Evolutionary conservation across 768 basidiomycete species (phyloP), one percentile per base, ranked within the genome.

Genomic region (Sarcomyxa edulis): DNA sequence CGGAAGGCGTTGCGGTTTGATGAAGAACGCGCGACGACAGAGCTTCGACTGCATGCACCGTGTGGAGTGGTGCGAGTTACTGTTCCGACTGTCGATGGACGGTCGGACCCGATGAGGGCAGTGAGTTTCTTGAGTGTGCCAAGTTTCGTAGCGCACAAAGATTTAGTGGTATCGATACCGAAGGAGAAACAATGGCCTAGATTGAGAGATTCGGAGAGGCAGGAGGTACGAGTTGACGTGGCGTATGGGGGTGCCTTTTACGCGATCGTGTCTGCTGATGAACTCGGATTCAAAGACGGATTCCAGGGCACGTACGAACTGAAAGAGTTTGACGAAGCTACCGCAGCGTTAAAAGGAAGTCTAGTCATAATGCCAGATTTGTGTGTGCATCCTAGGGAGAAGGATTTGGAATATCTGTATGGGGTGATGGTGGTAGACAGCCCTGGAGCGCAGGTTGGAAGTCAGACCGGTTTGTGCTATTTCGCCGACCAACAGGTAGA

Each of bases 181-280:
- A 41, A 42, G 19, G 45, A 45, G 6, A 30, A 43, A 24, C 49
- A 43, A 19, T 65, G 64, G 62, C 12, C n/a, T 10, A 44, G 50
- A 28, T 41, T 61, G 28, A 18, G 32, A 8, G 45, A 26, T 21
- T 32, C 37, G 3, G 37, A 42, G 12, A 43, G 43, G 32, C 35
- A 35, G 23, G 4, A 16, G 22, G 53, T 66, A 9, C 45, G 25
- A 18, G 45, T 65, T 4, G 62, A 65, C 42, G 48, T 67, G 35
- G 54, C 61, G 19, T 67, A 60, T 30, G 65, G 64, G 16, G 65
- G 65, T 5, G 63, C 65, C 21, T 67, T 61, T 54, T 67, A 67
- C 44, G 64, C 54, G 12, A 51, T 67, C 32, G 63, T 65, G 7
- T 48, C 53, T 2, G 59, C 55, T 6, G 26, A 40, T 16, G 61